Base-by-base conservation (phyloP, 768 basidiomycete genomes). In the Rossbeevera mucosa region DNA sequence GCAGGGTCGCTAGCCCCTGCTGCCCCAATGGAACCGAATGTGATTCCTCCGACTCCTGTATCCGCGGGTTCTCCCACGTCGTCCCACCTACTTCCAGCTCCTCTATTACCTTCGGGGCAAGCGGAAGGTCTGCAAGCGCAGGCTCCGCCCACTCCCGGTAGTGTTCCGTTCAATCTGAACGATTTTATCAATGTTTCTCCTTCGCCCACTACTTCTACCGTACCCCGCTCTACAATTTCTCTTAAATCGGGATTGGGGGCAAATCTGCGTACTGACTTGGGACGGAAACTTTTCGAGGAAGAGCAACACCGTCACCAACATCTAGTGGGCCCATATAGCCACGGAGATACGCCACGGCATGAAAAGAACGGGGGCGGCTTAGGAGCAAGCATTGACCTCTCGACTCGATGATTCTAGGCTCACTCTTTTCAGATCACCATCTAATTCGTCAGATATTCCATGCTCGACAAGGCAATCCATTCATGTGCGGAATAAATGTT, bases 141-240 rank as follows among this genome's bases (percentile, higher is more conserved):
- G 29, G 67, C 64, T 9, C 63, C 74, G 40, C 72, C 73, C 7
- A 72, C 72, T 3, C 72, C 72, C 24, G 69, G 55, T 31, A 60
- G 58, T 33, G 68, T 57, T 59, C 68, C 59, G 68, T 86, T 88
- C 69, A 84, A 86, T 64, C 73, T 86, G 53, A 78, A 78, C 57
- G 86, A 88, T 52, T 89, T 81, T 64, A 80, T 88, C 62, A 82
- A 88, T 58, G 82, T 83, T 31, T 87, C 86, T 22, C 85, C 85
- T 13, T 82, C 83, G 3, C 82, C 83, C 5, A 72, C 76, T 12
- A 66, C 75, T 14, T 71, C 67, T 13, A 51, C 64, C 2, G 61
- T 68, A 43, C 61, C 61, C 9, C 71, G 61, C 28, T 64, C 67
- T 44, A 56, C 69, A n/a, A 62, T 71, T 22, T 64, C 48, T 59